Base-by-base conservation (phyloP, 228 moss, liverwort and hornwort genomes). In the Sphagnum magellanicum region DNA sequence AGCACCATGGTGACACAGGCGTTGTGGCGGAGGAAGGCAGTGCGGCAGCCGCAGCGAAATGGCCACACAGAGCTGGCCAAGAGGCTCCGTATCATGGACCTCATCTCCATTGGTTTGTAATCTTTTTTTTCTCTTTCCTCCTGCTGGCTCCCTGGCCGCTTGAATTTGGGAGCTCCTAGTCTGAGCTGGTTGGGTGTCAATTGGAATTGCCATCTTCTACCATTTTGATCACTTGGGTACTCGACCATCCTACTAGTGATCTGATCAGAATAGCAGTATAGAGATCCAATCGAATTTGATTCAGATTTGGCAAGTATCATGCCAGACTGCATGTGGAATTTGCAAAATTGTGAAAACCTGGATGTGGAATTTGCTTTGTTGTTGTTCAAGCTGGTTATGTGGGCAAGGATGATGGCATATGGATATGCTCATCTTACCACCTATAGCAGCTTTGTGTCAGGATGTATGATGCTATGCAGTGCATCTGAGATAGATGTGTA, bases 11-110 rank as follows among this genome's bases (percentile, higher is more conserved):
- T 59, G 16, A 61, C 72, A 49, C 65, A 74, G 53, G 50, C 70
- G 32, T 4, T 86, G 62, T 86, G 86, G 86, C 64, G 86, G 61
- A 79, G 82, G 52, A 86, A 86, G 74, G 77, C 75, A 10, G 82
- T 71, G 75, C 75, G 80, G 57, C 77, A 10, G 74, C 17, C 69
- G 52, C 77, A 67, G 5, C 77, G 79, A 11, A 75, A 79, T 0
- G 82, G 73, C 32, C 32, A 32, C 46, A 8, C 66, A 0, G 75
- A 80, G 64, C 79, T 86, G 0, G 83, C 86, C 8, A 80, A 70
- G 73, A 73, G 78, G 60, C 72, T 86, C 6, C 82, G 83, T 51
- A 15, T 83, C 0, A 50, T 77, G 0, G 86, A 86, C 10, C 86
- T 86, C 8, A 76, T 86, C 5, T 82, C 86, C 53, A 80, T 86